Evolutionary conservation across 352 stramenopile genomes (phyloP).

Genomic region (Pythium apleroticum): DNA sequence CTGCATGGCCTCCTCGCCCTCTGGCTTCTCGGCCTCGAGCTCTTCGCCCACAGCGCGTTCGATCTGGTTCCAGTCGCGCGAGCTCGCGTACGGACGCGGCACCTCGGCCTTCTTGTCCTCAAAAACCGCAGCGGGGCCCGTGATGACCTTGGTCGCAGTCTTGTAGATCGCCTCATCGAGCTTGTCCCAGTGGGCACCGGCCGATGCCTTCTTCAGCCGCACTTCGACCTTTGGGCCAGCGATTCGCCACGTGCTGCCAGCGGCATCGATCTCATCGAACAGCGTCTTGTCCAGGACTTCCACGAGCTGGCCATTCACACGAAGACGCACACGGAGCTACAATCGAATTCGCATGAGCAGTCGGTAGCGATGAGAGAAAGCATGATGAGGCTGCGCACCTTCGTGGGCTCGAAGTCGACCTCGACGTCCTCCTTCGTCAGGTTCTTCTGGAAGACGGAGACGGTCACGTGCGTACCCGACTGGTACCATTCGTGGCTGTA

Average conservation of each 20-base stretch:
- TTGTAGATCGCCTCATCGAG: slow-evolving; percentile 60
- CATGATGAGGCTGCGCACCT: slow-evolving; percentile 25
- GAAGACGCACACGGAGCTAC: slow-evolving; percentile 49
- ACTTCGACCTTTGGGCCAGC: slow-evolving; percentile 79
- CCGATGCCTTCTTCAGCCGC: slow-evolving; percentile 73
- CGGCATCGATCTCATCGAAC: slow-evolving; percentile 69
- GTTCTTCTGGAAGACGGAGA: slow-evolving; percentile 86
- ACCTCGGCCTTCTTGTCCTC: slow-evolving; percentile 59
- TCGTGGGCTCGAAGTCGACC: slow-evolving; percentile 51
- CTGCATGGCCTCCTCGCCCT: slow-evolving; percentile 91
- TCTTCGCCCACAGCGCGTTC: slow-evolving; percentile 79
- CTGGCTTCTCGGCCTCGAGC: slow-evolving; percentile 85
- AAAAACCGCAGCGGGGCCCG: slow-evolving; percentile 55
- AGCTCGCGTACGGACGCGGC: slow-evolving; percentile 74
- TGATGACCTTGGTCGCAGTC: slow-evolving; percentile 46
- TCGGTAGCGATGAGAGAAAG: neutral
- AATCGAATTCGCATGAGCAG: neutral
- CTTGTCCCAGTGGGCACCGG: slow-evolving; percentile 66
- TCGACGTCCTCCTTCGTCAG: slow-evolving; percentile 60
- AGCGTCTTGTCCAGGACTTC: slow-evolving; percentile 65
- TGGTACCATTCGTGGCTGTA: slow-evolving; percentile 88
- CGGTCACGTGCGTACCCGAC: slow-evolving; percentile 71
- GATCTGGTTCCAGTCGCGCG: slow-evolving; percentile 88
- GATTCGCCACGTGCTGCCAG: slow-evolving; percentile 60
- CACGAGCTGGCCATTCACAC: slow-evolving; percentile 48